Evolutionary conservation across 257 asterid species (phyloP).

Genomic region (Primulina eburnea): DNA sequence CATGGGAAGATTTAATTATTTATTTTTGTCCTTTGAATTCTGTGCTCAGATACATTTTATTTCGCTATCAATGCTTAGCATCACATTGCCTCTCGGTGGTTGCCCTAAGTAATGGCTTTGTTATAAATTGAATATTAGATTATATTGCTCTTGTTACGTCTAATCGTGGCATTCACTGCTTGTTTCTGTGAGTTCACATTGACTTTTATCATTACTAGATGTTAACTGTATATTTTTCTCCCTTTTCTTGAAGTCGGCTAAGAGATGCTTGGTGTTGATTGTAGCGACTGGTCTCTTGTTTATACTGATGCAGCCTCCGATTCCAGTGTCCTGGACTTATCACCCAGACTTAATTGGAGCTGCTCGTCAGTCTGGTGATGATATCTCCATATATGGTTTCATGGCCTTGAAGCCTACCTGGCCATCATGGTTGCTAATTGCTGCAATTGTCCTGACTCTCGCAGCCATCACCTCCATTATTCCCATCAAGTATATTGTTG

Average conservation of each 20-base stretch:
- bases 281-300: constrained; percentile 80
- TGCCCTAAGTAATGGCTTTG: constrained; percentile 4
- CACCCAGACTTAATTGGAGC: constrained; percentile 74
- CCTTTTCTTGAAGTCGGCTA: constrained; percentile 66
- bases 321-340: constrained; percentile 78
- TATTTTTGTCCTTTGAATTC: background rate
- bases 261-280: constrained; percentile 85
- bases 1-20: constrained; percentile 1
- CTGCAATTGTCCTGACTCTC: constrained; percentile 76
- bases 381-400: constrained; percentile 92
- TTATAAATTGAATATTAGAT: background rate
- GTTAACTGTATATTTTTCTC: constrained; percentile 2
- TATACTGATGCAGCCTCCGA: constrained; percentile 90
- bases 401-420: constrained; percentile 83
- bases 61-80: background rate
- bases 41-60: constrained; percentile 17
- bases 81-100: background rate
- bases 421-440: constrained; percentile 98
- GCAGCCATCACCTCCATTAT: constrained; percentile 90
- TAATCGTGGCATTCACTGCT: constrained; percentile 3
- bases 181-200: background rate
- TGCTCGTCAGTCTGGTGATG: constrained; percentile 88
- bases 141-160: background rate
- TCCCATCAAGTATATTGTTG: constrained; percentile 85
- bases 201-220: constrained; percentile 16